Conservation (phyloP, 805 yeast genomes). For the Sungouiella thailandica region DNA sequence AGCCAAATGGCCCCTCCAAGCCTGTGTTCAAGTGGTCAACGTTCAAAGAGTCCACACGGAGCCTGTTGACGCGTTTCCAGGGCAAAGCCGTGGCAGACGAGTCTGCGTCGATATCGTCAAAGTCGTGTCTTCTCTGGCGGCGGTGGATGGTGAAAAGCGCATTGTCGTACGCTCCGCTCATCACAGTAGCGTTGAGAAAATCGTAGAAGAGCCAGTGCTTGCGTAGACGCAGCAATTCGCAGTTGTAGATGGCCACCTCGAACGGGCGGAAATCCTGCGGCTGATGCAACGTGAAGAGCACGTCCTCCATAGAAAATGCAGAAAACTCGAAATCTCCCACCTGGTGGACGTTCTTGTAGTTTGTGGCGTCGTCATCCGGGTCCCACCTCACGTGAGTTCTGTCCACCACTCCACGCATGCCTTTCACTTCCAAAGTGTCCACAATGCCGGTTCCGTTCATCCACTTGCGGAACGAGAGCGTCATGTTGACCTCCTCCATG, state of each 20-base stretch:
- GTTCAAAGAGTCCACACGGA: constrained; percentile 78
- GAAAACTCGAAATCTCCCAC: constrained; percentile 95
- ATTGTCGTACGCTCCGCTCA: constrained; percentile 90
- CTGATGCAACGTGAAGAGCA: constrained; percentile 73
- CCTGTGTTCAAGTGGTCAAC: constrained; percentile 90
- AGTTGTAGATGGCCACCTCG: constrained; percentile 80
- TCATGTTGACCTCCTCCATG: constrained; percentile 76
- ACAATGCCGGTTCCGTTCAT: constrained; percentile 84
- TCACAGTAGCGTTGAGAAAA: constrained; percentile 72
- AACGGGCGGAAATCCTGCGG: constrained; percentile 81
- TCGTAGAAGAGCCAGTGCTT: constrained; percentile 95
- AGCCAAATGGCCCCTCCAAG: constrained; percentile 90
- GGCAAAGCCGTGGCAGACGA: constrained; percentile 20
- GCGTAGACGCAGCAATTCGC: constrained; percentile 73
- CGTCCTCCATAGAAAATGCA: constrained; percentile 77
- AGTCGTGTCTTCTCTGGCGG: constrained; percentile 55
- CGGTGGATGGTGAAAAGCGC: constrained; percentile 89
- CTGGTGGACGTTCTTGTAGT: constrained; percentile 63
- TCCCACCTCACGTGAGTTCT: constrained; percentile 83
- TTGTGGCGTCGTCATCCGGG: constrained; percentile 75
- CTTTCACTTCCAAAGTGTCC: constrained; percentile 69
- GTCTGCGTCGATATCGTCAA: constrained; percentile 15
- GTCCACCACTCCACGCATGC: constrained; percentile 89
- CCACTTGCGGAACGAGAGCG: constrained; percentile 82
- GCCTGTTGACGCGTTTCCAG: constrained; percentile 67